Base-by-base conservation (phyloP, 1,284 basidiomycete species). In the Apiotrichum sp. region DNA sequence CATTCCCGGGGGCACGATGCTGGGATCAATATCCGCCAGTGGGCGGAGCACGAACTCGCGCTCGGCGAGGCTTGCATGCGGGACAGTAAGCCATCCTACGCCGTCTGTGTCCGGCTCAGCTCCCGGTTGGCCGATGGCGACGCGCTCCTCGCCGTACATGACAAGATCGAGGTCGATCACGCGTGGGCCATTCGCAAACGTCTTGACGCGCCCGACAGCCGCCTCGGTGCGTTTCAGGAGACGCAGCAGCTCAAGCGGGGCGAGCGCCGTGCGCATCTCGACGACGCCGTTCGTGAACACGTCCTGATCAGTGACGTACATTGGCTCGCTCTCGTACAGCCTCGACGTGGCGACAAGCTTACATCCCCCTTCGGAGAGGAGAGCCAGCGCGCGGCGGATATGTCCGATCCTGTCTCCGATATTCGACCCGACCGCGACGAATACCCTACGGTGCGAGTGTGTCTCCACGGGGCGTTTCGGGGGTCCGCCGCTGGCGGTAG, bases 241-340 rank as follows among this genome's bases (percentile, higher is more conserved):
- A 0, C 69, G 67, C 1, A 98, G 79, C 1, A 98, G 79, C 2
- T 79, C 73, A 0, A 77, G 56, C 0, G 95, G 87, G 1, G 76
- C 58, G 0, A 97, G 69, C 39, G 83, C 82, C 0, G 93, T 97
- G 59, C 84, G 80, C 59, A 95, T 90, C 74, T 92, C 80, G 63
- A 93, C 88, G 8, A 88, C 91, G 56, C 89, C 89, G 69, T 98
- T 98, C 60, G 89, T 82, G 75, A 98, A 98, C 34, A 80, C 77
- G 31, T 88, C 88, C 73, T 99, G 95, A 61, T 96, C 86, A 14
- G 83, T 82, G 31, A 95, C 85, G 74, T 98, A 99, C 96, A 98
- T 98, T 0, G 96, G 92, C 22, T 86, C 81, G 16, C 88, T 93
- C 76, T 97, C 88, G 72, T 98, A 98, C 77, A 98, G 75, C 75